Conservation (phyloP, 495 filamentous ascomycete species). For the Aspergillus kassunensis region DNA sequence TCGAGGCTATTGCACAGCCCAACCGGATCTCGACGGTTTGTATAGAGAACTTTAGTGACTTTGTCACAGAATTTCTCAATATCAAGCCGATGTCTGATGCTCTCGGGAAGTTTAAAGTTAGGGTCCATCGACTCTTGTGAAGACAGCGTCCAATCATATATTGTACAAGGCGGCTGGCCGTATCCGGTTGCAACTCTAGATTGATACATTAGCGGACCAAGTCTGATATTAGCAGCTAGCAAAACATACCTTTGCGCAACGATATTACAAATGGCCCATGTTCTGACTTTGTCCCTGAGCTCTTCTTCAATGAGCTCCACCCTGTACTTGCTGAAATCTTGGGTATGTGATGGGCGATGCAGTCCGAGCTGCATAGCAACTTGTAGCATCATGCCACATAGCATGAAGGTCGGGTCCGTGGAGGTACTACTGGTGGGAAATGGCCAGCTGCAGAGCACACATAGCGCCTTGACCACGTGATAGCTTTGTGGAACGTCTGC, state of each 20-base stretch:
- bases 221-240: neutral
- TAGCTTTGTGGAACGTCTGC: constrained; percentile 81
- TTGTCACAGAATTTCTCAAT: constrained; percentile 84
- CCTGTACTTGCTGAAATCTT: constrained; percentile 82
- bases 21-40: constrained; percentile 69
- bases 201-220: constrained; percentile 1
- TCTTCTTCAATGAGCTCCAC: constrained; percentile 83
- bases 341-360: constrained; percentile 82
- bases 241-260: constrained; percentile 70
- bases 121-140: constrained; percentile 58
- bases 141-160: constrained; percentile 83
- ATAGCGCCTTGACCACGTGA: constrained; percentile 87
- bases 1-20: constrained; percentile 69
- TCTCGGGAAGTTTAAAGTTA: constrained; percentile 62
- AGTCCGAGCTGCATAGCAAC: constrained; percentile 87
- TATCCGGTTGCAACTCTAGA: constrained; percentile 79
- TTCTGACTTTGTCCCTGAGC: constrained; percentile 77
- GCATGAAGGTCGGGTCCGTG: constrained; percentile 83
- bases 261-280: constrained; percentile 91
- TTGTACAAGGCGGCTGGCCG: constrained; percentile 81
- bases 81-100: constrained; percentile 64
- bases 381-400: constrained; percentile 89
- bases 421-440: constrained; percentile 83
- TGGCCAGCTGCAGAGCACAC: constrained; percentile 86
- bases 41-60: constrained; percentile 81